These are phyloP conservation scores for Lasiosphaeria miniovina DNA, from an alignment of 495 filamentous ascomycete species.

Conservation along the genomic window DNA sequence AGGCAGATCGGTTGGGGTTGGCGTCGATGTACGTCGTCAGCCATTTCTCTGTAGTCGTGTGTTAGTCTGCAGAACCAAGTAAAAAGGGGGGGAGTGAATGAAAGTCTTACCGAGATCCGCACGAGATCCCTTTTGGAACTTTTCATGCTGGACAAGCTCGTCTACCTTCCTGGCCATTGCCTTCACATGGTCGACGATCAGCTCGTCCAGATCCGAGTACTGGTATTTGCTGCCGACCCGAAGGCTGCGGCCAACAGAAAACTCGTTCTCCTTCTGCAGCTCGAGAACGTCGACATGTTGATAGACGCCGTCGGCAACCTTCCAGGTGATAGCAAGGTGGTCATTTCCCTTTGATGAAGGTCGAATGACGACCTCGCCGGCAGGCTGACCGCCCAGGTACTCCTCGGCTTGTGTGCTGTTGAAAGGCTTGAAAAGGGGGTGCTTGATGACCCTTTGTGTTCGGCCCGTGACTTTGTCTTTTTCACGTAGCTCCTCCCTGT, in stretches of 20 bases:
- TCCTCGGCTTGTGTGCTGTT: constrained; percentile 92
- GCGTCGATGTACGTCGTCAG: constrained; percentile 91
- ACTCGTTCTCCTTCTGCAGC: constrained; percentile 93
- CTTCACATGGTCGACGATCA: constrained; percentile 96
- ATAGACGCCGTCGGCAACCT: constrained; percentile 89
- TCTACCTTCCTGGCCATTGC: constrained; percentile 97
- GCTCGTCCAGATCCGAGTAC: constrained; percentile 93
- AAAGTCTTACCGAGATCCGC: constrained; percentile 72
- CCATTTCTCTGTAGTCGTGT: constrained; percentile 71
- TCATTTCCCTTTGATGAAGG: constrained; percentile 92
- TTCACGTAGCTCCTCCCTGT: constrained; percentile 71
- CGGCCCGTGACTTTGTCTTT: constrained; percentile 79
- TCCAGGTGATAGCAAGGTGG: constrained; percentile 96
- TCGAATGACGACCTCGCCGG: constrained; percentile 90
- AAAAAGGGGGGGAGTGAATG: constrained; percentile 5
- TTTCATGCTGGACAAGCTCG: constrained; percentile 89
- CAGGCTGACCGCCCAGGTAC: constrained; percentile 76
- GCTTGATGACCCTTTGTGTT: constrained; percentile 90
- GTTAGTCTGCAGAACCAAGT: constrained; percentile 30
- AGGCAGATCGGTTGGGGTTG: constrained; percentile 89
- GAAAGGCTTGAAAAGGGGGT: constrained; percentile 90
- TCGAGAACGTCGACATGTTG: constrained; percentile 98
- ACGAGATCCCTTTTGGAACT: constrained; percentile 77
- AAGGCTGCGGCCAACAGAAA: constrained; percentile 79
- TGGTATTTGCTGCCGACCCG: constrained; percentile 82